A percentile compares a stretch with the other conserved stretches of the same genome.
Evolutionary conservation across 257 asterid species (phyloP).

Genomic region (Cruciata laevipes): DNA sequence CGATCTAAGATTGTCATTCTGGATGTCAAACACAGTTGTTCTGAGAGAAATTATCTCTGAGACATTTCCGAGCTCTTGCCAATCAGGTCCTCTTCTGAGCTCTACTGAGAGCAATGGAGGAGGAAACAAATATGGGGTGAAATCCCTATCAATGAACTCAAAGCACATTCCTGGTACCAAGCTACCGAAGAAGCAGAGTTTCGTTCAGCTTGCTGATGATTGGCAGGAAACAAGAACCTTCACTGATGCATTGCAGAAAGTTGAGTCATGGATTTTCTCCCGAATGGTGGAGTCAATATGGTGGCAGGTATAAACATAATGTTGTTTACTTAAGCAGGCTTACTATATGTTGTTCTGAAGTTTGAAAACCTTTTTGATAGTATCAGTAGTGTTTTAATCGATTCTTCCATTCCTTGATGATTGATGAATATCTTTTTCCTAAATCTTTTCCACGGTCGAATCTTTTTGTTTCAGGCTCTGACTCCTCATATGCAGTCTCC

Average conservation of each 20-base stretch:
- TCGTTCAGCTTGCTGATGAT: conserved; percentile 60
- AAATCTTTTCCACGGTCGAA: too few relatives aligned
- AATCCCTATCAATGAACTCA: conserved; percentile 29
- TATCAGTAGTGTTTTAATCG: neutral
- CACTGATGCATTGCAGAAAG: conserved; percentile 73
- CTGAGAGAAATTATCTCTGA: conserved; percentile 75
- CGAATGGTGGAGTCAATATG: conserved; percentile 93
- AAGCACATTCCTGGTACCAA: conserved; percentile 36
- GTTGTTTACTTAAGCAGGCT: conserved; percentile 1
- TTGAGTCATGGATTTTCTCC: conserved; percentile 91
- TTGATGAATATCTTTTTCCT: too few relatives aligned
- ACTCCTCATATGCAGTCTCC: conserved; percentile 92
- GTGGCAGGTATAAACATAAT: conserved; percentile 84
- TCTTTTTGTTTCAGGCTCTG: conserved; percentile 47
- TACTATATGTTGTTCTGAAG: conserved; percentile 1
- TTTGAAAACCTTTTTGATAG: conserved; percentile 1
- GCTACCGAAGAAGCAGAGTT: conserved; percentile 38
- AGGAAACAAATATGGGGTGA: conserved; percentile 28
- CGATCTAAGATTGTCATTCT: conserved; percentile 66
- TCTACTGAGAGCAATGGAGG: conserved; percentile 36
- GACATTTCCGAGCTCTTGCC: conserved; percentile 74
- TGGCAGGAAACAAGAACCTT: conserved; percentile 92
- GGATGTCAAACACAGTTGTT: conserved; percentile 86
- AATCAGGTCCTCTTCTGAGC: conserved; percentile 40
- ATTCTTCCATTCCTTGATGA: neutral